Evolutionary conservation across 2,329 filamentous ascomycete species (phyloP), one percentile per base, ranked within the genome.

Genomic region (Nectriaceae sp.): DNA sequence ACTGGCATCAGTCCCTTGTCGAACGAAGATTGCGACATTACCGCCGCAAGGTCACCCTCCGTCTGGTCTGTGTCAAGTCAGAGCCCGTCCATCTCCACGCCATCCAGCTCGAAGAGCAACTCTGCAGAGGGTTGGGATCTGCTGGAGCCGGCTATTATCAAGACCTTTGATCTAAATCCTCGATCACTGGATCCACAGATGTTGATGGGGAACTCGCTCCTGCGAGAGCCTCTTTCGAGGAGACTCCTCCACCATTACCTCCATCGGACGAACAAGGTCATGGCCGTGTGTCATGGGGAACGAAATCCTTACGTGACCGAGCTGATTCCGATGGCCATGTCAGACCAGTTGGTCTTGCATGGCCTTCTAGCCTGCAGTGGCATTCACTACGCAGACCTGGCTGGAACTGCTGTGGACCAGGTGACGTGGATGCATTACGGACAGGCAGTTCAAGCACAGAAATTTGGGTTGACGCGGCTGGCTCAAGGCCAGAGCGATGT

Each of bases 241-340:
- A 46, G 37, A 13, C 11, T 46, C 2, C 40, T 46, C 20, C 18
- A 46, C n/a, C 35, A 46, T 20, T 46, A 46, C 15, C 21, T 46
- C 11, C 44, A 46, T 11, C 44, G 44, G 11, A 37, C 44, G 18
- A 46, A 46, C 20, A 46, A 46, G 44, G 44, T 40, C 22, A 40
- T 46, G n/a, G 44, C 44, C 19, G 40, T 40, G 11, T 46, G 36
- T 6, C 44, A 46, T 11, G 44, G 20, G 3, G 22, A 22, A 11
- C 31, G 44, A 5, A 41, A 46, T 8, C 37, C 37, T 2, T 46
- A 40, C 11, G 26, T 46, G 8, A 24, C 44, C 2, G 44, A 40
- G 11, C 15, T 46, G 36, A 33, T 46, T 16, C 44, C 37, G 11
- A 31, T 46, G 36, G 44, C 37, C 37, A 40, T 46, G 24, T 41